These are phyloP conservation scores for Dillenia turbinata DNA, from an alignment of 164 flowering plant genomes.

Conservation along the genomic window DNA sequence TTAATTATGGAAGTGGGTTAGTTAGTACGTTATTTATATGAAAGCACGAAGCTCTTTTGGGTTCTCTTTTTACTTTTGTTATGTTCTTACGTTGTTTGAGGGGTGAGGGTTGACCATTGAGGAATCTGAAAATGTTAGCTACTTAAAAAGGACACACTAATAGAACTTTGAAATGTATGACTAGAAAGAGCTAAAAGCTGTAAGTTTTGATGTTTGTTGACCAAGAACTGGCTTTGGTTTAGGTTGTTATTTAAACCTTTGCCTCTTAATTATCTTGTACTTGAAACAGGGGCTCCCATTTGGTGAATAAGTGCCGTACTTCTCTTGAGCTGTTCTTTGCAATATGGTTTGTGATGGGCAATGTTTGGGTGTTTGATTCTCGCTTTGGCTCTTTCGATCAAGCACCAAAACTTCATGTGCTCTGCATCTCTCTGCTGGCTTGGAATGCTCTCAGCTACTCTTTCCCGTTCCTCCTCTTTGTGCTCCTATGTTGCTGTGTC, in stretches of 20 bases:
- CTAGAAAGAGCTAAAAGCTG: no score
- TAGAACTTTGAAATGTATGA: no score
- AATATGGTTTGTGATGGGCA: conserved; percentile 98
- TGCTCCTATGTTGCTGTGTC: conserved; percentile 77
- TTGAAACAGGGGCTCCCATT: conserved; percentile 42
- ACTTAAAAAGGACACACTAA: no score
- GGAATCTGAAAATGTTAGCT: no score
- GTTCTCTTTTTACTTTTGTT: no score
- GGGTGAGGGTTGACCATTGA: no score
- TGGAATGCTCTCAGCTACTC: conserved; percentile 97
- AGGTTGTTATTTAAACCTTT: not conserved
- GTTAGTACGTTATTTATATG: no score
- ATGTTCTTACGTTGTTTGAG: no score
- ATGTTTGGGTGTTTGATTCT: conserved; percentile 94
- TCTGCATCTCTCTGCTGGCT: conserved; percentile 72
- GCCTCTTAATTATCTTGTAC: not conserved
- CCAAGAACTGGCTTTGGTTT: no score
- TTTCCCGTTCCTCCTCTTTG: conserved; percentile 84
- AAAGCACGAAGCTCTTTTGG: no score
- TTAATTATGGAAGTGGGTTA: no score
- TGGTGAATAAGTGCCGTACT: conserved; percentile 64
- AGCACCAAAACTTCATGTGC: conserved; percentile 75
- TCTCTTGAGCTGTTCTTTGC: conserved; percentile 91
- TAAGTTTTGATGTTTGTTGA: no score
- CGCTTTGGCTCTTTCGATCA: conserved; percentile 56